Evolutionary conservation across 345 rosid genomes (phyloP).

Genomic region (Raphanus sativus): DNA sequence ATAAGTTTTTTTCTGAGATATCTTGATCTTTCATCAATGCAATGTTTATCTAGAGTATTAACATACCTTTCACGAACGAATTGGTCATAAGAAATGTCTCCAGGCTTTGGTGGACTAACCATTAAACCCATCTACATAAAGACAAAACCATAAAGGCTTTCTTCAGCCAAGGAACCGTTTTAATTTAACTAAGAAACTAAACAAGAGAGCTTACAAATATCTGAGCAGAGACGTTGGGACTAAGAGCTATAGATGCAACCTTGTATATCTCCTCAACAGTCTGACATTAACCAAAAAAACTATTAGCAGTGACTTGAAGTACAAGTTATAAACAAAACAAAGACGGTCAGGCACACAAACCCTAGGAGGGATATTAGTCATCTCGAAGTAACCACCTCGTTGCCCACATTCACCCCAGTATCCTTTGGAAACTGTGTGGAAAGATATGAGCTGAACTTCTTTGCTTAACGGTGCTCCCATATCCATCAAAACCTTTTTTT

Average conservation of each 20-base stretch:
- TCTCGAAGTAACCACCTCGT: constrained; percentile 99
- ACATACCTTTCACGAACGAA: constrained; percentile 78
- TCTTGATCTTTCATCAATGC: constrained; percentile 8
- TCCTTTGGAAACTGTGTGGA: constrained; percentile 98
- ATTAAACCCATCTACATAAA: constrained; percentile 82
- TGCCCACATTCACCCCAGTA: constrained; percentile 99
- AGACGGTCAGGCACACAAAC: constrained; percentile 36
- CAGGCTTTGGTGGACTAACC: constrained; percentile 93
- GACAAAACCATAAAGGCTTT: background rate
- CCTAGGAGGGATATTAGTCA: constrained; percentile 91
- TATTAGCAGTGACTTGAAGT: background rate
- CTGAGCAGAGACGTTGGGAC: constrained; percentile 97
- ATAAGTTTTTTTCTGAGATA: constrained; percentile 2
- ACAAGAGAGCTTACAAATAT: constrained; percentile 66
- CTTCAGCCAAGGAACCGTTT: background rate
- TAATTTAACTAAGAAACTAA: background rate
- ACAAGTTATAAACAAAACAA: background rate
- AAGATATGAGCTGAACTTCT: constrained; percentile 91
- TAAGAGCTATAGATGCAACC: constrained; percentile 86
- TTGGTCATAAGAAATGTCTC: constrained; percentile 87
- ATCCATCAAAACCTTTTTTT: constrained; percentile 69
- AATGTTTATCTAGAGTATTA: background rate
- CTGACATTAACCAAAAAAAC: constrained; percentile 44
- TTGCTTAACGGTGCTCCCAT: constrained; percentile 84
- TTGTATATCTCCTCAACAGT: constrained; percentile 95